phyloP scores from a whole-genome alignment of 2,329 filamentous ascomycete genomes.

The Ceratocystis huliohia region DNA sequence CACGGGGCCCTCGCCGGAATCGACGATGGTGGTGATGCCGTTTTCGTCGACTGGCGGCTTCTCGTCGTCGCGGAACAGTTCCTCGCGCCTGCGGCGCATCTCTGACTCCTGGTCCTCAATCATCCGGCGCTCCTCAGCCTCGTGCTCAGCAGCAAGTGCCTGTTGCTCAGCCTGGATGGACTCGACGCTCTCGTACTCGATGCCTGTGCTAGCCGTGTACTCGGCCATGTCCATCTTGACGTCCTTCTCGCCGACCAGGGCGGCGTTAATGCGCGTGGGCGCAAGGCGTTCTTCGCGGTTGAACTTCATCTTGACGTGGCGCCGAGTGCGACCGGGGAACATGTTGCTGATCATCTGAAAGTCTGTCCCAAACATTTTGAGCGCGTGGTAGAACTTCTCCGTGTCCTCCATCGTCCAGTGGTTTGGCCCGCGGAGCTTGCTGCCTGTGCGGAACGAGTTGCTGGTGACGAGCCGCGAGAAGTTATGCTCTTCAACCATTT shows the following conservation, averaged over 20 bases:
- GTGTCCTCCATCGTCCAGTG: slow-evolving; percentile 61
- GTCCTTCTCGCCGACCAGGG: slow-evolving; percentile 48
- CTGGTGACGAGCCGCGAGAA: slow-evolving; percentile 60
- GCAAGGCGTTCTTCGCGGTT: slow-evolving; percentile 62
- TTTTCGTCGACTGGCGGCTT: not conserved
- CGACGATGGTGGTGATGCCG: not conserved
- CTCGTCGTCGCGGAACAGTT: slow-evolving; percentile 34
- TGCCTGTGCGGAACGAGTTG: slow-evolving; percentile 48
- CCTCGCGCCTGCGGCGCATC: slow-evolving; percentile 37
- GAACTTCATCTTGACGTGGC: slow-evolving; percentile 71
- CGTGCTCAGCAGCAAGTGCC: slow-evolving; percentile 34
- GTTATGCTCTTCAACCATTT: slow-evolving; percentile 64
- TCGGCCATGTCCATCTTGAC: slow-evolving; percentile 47
- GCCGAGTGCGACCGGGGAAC: slow-evolving; percentile 58
- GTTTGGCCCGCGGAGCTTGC: slow-evolving; percentile 51
- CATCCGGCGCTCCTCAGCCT: slow-evolving; percentile 33
- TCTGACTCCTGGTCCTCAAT: slow-evolving; percentile 38
- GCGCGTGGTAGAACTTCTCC: slow-evolving; percentile 60
- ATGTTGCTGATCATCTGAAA: slow-evolving; percentile 68
- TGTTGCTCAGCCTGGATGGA: slow-evolving; percentile 44
- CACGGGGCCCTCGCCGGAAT: slow-evolving; percentile 6
- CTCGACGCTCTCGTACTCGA: slow-evolving; percentile 43
- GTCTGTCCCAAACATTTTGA: slow-evolving; percentile 69
- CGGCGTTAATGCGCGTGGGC: slow-evolving; percentile 49
- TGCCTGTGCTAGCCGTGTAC: slow-evolving; percentile 42